Conservation (phyloP, 2,329 filamentous ascomycete genomes). For the Albifimbria verrucaria region DNA sequence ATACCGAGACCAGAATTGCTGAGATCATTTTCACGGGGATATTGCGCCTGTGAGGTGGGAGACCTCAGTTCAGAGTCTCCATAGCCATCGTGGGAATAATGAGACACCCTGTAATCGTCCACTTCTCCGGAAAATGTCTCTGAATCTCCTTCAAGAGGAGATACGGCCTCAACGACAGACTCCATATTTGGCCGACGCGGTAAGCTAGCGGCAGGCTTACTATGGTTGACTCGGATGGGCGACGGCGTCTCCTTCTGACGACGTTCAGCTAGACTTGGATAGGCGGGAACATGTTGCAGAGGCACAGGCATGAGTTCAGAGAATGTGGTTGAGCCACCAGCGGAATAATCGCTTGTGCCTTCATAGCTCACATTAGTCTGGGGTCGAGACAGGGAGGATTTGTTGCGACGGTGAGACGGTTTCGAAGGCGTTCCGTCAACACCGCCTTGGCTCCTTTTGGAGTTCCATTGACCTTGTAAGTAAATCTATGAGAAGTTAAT, state of each 20-base stretch:
- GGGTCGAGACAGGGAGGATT: neutral
- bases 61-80: constrained; percentile 14
- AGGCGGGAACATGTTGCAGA: constrained; percentile 11
- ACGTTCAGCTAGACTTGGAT: constrained; percentile 24
- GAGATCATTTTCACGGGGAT: constrained; percentile 2
- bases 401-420: constrained; percentile 15
- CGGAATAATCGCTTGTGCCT: constrained; percentile 6
- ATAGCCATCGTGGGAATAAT: constrained; percentile 18
- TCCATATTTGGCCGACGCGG: constrained; percentile 15
- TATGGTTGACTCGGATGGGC: constrained; percentile 19
- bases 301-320: constrained; percentile 27
- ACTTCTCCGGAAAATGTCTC: constrained; percentile 8
- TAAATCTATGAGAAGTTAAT: constrained; percentile 26
- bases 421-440: constrained; percentile 14
- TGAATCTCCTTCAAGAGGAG: constrained; percentile 20
- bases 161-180: constrained; percentile 16
- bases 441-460: constrained; percentile 16
- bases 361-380: constrained; percentile 4
- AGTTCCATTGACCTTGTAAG: constrained; percentile 24
- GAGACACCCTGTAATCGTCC: constrained; percentile 16
- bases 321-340: constrained; percentile 21
- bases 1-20: constrained; percentile 16
- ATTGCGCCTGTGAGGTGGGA: constrained; percentile 12
- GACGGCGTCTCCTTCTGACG: constrained; percentile 22
- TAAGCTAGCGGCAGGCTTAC: constrained; percentile 2